Evolutionary conservation across 1,284 basidiomycete genomes (phyloP), one percentile per base, ranked within the genome.

Genomic region (Porphyrellus sp.): DNA sequence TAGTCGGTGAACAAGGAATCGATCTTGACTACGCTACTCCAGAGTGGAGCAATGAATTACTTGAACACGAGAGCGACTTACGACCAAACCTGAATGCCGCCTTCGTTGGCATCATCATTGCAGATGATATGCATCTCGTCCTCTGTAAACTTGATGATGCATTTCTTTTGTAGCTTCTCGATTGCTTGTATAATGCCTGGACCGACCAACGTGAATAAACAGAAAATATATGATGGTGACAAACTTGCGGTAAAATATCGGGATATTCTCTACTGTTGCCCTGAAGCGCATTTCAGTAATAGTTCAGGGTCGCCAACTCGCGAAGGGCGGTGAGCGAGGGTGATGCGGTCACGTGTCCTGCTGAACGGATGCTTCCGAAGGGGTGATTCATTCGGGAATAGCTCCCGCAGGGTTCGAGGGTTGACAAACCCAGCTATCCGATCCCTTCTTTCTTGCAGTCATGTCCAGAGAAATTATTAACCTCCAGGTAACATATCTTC

Each of bases 51-150:
- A 52, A 27, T 20, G 13, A 16, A 28, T 15, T 34, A 13, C 18
- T n/a, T 21, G n/a, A 0, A 18, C 13, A 16, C 8, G 16, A 41
- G 20, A 21, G 21, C 21, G 30, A 53, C 91, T 70, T 62, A 94
- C 92, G 91, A 92, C 92, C 93, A 95, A 43, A 94, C 89, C 68
- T 94, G 91, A 8, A 93, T 86, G 3, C 92, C 91, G 8, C 90
- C 91, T 59, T 89, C 88, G 54, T 84, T 88, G 35, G 80, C 79
- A 57, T 92, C 89, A 52, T 79, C 82, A 41, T 86, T 83, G 73
- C 89, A 93, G 51, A 95, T 93, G 59, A 94, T 86, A 56, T 86
- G 84, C 73, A 94, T 86, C 41, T 82, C 83, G 8, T 77, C 79
- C 56, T 87, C 82, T 0, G 83, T 85, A 59, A 94, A 87, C 60